Percentiles rank a stretch among this genome's conserved stretches.
Conservation (phyloP, 805 yeast genomes). For the Dipodascus geniculatus region DNA sequence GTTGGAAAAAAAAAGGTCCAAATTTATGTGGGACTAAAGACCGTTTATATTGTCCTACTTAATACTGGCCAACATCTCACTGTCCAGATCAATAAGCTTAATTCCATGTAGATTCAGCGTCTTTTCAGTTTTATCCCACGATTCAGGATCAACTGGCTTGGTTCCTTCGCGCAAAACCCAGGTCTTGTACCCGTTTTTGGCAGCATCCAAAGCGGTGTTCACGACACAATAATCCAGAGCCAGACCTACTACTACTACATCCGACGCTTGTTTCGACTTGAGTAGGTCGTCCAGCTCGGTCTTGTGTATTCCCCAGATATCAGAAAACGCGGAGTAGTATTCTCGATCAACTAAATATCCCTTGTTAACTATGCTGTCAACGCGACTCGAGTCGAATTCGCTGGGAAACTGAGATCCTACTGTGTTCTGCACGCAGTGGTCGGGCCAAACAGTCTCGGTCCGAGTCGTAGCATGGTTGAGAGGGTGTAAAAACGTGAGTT, state of each 20-base stretch:
- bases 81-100: neutral
- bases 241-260: conserved; percentile 66
- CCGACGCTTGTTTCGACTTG: conserved; percentile 34
- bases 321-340: conserved; percentile 79
- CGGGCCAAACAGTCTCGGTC: conserved; percentile 69
- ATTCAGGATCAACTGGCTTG: conserved; percentile 25
- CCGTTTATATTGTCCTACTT: neutral
- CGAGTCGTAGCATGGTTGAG: conserved; percentile 21
- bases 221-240: conserved; percentile 84
- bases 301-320: conserved; percentile 58
- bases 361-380: conserved; percentile 45
- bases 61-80: neutral
- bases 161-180: conserved; percentile 46
- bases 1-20: neutral
- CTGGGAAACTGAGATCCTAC: conserved; percentile 53
- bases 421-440: conserved; percentile 70
- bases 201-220: conserved; percentile 63
- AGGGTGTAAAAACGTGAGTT: conserved; percentile 41
- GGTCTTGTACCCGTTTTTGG: conserved; percentile 49
- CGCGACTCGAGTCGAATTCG: conserved; percentile 30
- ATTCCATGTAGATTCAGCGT: neutral
- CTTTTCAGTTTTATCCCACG: neutral
- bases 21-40: neutral
- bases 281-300: conserved; percentile 53
- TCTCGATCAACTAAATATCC: conserved; percentile 67